Percentiles rank a stretch among this genome's conserved stretches.
Conservation (phyloP, 192 early-diverging fungal genomes). For the Jimgerdemannia lactiflua region DNA sequence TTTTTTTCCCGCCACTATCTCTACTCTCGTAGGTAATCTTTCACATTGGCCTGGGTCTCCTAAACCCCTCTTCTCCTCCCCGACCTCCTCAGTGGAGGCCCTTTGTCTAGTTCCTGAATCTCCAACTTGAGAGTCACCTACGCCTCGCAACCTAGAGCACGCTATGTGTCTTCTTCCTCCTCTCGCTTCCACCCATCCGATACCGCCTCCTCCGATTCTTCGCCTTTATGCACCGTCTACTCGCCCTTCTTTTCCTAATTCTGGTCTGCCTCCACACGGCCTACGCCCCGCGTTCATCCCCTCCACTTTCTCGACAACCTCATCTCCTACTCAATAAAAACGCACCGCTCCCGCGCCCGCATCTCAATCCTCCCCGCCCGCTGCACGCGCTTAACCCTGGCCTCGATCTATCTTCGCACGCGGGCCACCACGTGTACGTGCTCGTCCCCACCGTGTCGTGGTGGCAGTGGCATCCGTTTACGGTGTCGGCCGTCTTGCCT, state of each 20-base stretch:
- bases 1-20: not conserved
- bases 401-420: conserved; percentile 12
- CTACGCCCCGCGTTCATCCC: conserved; percentile 50
- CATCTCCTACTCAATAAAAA: conserved; percentile 40
- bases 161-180: conserved; percentile 45
- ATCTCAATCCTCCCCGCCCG: conserved; percentile 29
- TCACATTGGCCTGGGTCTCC: not conserved
- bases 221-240: conserved; percentile 37
- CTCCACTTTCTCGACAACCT: conserved; percentile 38
- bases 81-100: not conserved
- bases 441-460: conserved; percentile 46
- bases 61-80: not conserved
- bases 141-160: conserved; percentile 39
- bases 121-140: conserved; percentile 37
- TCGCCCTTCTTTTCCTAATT: conserved; percentile 41
- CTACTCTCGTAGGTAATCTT: not conserved
- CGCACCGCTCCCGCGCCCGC: conserved; percentile 31
- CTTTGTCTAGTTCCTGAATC: conserved; percentile 13
- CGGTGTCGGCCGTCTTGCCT: conserved; percentile 32
- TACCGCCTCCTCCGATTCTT: conserved; percentile 43
- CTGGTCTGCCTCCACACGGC: conserved; percentile 50
- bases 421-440: conserved; percentile 43
- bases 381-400: conserved; percentile 31
- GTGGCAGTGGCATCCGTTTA: conserved; percentile 56
- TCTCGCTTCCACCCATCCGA: conserved; percentile 44